Conservation (phyloP, 805 yeast species). For the Spathaspora boniae region DNA sequence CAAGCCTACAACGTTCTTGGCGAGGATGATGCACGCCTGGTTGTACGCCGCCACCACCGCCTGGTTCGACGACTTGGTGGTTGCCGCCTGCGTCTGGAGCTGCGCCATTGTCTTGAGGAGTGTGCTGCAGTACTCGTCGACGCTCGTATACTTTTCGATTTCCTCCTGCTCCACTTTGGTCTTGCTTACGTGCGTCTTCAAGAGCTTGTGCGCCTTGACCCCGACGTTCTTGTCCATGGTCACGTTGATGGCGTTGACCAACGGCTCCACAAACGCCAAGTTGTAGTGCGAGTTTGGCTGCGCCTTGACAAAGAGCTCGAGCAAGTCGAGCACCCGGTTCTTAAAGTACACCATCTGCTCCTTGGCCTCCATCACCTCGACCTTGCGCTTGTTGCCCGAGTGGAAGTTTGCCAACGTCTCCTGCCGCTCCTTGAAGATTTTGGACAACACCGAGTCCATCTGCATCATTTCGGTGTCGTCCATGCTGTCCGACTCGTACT, state of each 20-base stretch:
- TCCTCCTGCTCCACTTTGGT: conserved; percentile 28
- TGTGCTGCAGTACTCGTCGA: conserved; percentile 14
- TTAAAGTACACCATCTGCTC: conserved; percentile 78
- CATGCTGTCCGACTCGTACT: conserved; percentile 71
- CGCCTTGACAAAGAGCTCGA: conserved; percentile 57
- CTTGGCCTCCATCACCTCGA: conserved; percentile 74
- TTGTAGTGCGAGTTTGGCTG: conserved; percentile 41
- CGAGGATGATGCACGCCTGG: conserved; percentile 61
- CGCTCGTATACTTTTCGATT: conserved; percentile 14
- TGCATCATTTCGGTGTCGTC: conserved; percentile 97
- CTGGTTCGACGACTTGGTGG: conserved; percentile 42
- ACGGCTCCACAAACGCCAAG: conserved; percentile 48
- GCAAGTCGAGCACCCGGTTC: conserved; percentile 69
- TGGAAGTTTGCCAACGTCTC: conserved; percentile 51
- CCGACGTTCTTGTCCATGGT: conserved; percentile 73
- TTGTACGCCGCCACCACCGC: conserved; percentile 56
- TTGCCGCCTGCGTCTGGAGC: conserved; percentile 42
- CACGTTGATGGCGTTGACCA: conserved; percentile 56
- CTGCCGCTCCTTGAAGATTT: conserved; percentile 80
- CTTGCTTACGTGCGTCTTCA: conserved; percentile 60
- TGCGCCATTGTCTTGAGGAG: conserved; percentile 29
- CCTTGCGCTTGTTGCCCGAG: conserved; percentile 63
- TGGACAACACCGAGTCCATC: conserved; percentile 77
- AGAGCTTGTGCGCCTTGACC: conserved; percentile 67
- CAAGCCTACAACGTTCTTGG: conserved; percentile 48